Evolutionary conservation across 23 red algal genomes (phyloP), one percentile per base, ranked within the genome.

Genomic region (Pyropia haitanensis): DNA sequence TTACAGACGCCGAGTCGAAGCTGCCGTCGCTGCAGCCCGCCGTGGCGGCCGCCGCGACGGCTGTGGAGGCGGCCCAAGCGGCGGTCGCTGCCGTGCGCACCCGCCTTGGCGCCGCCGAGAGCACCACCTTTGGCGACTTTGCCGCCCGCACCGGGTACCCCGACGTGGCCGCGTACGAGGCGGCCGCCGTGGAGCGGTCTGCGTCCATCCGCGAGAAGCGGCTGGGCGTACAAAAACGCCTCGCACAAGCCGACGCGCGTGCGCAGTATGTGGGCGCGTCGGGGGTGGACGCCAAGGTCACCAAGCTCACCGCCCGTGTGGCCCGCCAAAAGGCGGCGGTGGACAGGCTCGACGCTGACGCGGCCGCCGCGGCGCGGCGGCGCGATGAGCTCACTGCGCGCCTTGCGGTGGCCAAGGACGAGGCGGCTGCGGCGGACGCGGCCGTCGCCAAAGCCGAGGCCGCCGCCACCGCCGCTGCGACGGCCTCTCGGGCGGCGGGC

Each of bases 81-180:
- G 31, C 63, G 48, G 57, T 75, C 22, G 61, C 62, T 14, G 64
- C 64, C 53, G 30, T 90, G 27, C 60, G 77, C 27, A 51, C 49
- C 5, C 51, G 68, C 20, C 50, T 90, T 18, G 75, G 66, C 44
- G 78, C 69, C 4, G 34, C 80, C 10, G 86, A 90, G 70, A 74
- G 73, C 60, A 72, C 74, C 46, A 25, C 80, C 14, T 90, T 90
- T 59, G 73, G 71, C 5, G 86, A 81, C 56, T 90, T 90, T 72
- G 58, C 66, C n/a, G 3, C n/a, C 22, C 75, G 77, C 26, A 66
- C 73, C 28, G 67, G 71, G n/a, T 30, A 76, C 7, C 74, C 73
- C 56, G 61, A 53, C 53, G 72, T 90, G 20, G 74, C 72, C 19
- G 75, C 79, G 63, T 90, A 80, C 64, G 86, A 90, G 59, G 75